A percentile compares a stretch with the other conserved stretches of the same genome.
Conservation (phyloP, 495 filamentous ascomycete species). For the Hyaloscypha hepaticicola region DNA sequence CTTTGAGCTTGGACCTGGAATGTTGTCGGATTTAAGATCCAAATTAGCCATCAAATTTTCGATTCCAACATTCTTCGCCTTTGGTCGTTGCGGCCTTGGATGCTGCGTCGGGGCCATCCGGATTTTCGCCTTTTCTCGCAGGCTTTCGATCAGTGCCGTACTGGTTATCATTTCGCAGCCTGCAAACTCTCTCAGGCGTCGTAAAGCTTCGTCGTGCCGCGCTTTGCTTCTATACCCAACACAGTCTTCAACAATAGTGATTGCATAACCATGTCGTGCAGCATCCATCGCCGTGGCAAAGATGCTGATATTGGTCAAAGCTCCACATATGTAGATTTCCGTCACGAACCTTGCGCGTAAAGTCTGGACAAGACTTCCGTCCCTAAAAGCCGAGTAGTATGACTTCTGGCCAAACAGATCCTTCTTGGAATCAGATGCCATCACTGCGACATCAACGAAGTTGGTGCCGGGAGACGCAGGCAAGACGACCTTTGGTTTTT, state of each 20-base stretch:
- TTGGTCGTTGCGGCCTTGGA: conserved; percentile 2
- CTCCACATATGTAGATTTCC: conserved; percentile 87
- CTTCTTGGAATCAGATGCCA: conserved; percentile 50
- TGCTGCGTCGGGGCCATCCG: conserved; percentile 8
- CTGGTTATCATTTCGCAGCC: conserved; percentile 66
- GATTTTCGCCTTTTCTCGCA: conserved; percentile 20
- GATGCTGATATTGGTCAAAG: conserved; percentile 84
- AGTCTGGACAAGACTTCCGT: conserved; percentile 65
- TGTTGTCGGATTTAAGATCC: conserved; percentile 15
- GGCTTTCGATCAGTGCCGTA: conserved; percentile 49
- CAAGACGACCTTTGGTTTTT: conserved; percentile 55
- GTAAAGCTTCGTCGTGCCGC: conserved; percentile 74
- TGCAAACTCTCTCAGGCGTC: conserved; percentile 71
- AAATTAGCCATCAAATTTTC: conserved; percentile 29
- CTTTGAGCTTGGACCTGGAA: conserved; percentile 2
- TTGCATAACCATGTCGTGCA: conserved; percentile 77
- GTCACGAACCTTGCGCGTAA: conserved; percentile 79
- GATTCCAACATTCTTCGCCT: conserved; percentile 1
- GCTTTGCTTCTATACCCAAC: conserved; percentile 74
- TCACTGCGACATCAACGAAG: conserved; percentile 58
- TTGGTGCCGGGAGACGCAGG: conserved; percentile 65
- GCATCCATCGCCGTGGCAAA: conserved; percentile 93
- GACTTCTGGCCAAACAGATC: conserved; percentile 77
- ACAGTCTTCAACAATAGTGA: conserved; percentile 87
- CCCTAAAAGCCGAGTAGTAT: conserved; percentile 85